phyloP scores from a whole-genome alignment of 179 eudicot species.

The Heliamphora pulchella region DNA sequence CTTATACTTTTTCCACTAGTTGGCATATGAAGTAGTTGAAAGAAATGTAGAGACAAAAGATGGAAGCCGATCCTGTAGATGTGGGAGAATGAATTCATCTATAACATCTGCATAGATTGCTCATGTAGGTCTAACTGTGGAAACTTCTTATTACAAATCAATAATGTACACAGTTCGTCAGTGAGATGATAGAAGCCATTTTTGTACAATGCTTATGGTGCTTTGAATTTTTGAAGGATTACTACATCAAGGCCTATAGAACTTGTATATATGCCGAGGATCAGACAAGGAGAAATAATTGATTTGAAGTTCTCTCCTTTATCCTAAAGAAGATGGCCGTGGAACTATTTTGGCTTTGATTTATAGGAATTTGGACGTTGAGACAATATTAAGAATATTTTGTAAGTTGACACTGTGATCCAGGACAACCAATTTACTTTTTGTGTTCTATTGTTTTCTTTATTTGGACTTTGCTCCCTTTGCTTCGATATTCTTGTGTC shows the following conservation, averaged over 20 bases:
- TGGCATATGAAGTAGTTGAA: background rate
- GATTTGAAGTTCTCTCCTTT: background rate
- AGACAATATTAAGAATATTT: too few relatives aligned
- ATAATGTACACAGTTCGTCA: background rate
- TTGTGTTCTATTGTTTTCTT: too few relatives aligned
- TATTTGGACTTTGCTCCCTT: too few relatives aligned
- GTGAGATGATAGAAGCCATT: background rate
- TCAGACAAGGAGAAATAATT: background rate
- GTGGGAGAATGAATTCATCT: background rate
- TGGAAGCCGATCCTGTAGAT: background rate
- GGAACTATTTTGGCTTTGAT: background rate
- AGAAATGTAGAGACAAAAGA: background rate
- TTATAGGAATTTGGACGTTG: background rate
- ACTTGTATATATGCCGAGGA: background rate
- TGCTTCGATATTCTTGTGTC: too few relatives aligned
- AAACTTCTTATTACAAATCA: background rate
- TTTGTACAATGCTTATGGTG: background rate
- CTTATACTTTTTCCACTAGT: background rate
- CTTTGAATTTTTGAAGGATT: background rate
- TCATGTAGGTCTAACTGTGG: background rate
- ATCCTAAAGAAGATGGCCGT: background rate
- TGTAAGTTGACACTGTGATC: too few relatives aligned
- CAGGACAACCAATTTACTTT: too few relatives aligned
- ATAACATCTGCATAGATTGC: background rate
- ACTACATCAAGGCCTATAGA: background rate